Conservation (phyloP, 805 yeast species). For the Ogataea dorogensis region DNA sequence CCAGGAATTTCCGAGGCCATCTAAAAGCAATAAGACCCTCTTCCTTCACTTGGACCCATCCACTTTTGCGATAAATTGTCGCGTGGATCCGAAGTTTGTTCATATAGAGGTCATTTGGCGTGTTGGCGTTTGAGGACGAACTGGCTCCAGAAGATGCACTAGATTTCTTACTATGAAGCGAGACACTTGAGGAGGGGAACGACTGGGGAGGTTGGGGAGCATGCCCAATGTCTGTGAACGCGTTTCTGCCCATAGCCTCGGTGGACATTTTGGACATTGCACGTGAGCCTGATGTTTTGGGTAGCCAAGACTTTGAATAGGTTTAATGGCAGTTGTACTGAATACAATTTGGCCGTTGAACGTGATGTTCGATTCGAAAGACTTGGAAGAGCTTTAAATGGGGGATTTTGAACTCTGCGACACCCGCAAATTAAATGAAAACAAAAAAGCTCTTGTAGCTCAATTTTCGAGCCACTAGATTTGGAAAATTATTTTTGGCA, state of each 20-base stretch:
- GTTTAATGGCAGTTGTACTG: too few relatives aligned
- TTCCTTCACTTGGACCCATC: constrained; percentile 91
- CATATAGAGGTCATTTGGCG: constrained; percentile 8
- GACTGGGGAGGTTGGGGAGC: constrained; percentile 25
- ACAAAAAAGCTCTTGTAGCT: constrained; percentile 2
- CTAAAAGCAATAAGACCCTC: constrained; percentile 86
- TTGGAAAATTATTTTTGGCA: constrained; percentile 11
- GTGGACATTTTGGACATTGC: constrained; percentile 19
- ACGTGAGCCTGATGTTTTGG: too few relatives aligned
- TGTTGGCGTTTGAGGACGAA: constrained; percentile 20
- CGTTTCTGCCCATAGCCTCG: constrained; percentile 17
- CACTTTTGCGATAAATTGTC: constrained; percentile 45
- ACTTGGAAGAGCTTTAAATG: background rate
- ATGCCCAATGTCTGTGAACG: constrained; percentile 26
- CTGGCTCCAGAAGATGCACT: constrained; percentile 32
- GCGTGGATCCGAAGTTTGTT: constrained; percentile 30
- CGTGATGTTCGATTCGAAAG: constrained; percentile 1
- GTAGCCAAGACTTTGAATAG: too few relatives aligned
- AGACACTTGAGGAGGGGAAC: constrained; percentile 11
- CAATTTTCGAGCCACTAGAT: constrained; percentile 6
- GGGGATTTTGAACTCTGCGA: constrained; percentile 1
- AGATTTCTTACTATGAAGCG: constrained; percentile 35
- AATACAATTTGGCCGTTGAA: too few relatives aligned
- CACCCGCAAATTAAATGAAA: constrained; percentile 6
- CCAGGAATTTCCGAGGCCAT: constrained; percentile 88